Evolutionary conservation across 2,329 filamentous ascomycete species (phyloP).

Genomic region (Rugonectria rugulosa): DNA sequence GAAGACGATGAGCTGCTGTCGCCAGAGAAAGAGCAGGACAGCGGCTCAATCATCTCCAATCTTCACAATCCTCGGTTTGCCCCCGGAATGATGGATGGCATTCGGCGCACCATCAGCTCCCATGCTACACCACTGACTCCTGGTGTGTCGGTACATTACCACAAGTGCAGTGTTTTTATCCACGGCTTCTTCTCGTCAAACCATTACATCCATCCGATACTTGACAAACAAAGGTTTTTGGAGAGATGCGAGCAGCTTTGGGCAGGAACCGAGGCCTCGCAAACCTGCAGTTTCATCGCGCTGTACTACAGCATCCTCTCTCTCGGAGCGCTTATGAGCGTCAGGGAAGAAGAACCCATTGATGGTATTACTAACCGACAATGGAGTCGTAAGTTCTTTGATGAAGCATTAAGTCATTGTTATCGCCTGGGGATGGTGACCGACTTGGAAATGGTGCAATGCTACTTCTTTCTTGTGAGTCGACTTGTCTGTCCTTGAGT

Average conservation of each 20-base stretch:
- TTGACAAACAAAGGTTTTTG: slow-evolving; percentile 55
- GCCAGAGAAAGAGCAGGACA: slow-evolving; percentile 22
- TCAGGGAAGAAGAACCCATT: slow-evolving; percentile 52
- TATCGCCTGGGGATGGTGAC: slow-evolving; percentile 51
- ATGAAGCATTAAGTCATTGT: slow-evolving; percentile 49
- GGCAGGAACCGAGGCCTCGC: slow-evolving; percentile 7
- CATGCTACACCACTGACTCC: neutral
- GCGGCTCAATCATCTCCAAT: slow-evolving; percentile 51
- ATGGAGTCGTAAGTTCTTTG: slow-evolving; percentile 56
- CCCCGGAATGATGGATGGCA: slow-evolving; percentile 26
- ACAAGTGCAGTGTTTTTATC: slow-evolving; percentile 54
- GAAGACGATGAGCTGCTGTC: slow-evolving; percentile 4
- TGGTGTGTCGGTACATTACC: slow-evolving; percentile 43
- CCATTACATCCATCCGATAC: slow-evolving; percentile 56
- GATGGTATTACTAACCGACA: slow-evolving; percentile 53
- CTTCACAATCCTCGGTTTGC: slow-evolving; percentile 56
- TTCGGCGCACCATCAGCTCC: slow-evolving; percentile 8
- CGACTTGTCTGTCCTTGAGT: fast-evolving
- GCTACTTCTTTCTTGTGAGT: slow-evolving; percentile 53
- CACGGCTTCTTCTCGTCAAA: slow-evolving; percentile 57
- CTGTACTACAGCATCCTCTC: slow-evolving; percentile 56
- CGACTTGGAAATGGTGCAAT: slow-evolving; percentile 57
- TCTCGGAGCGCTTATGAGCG: slow-evolving; percentile 53
- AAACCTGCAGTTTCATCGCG: slow-evolving; percentile 50
- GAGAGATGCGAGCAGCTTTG: slow-evolving; percentile 45